Percentiles rank a stretch among this genome's conserved stretches.
These are phyloP conservation scores for Mortierella polycephala DNA, from an alignment of 371 early-diverging fungal genomes.

Conservation along the genomic window DNA sequence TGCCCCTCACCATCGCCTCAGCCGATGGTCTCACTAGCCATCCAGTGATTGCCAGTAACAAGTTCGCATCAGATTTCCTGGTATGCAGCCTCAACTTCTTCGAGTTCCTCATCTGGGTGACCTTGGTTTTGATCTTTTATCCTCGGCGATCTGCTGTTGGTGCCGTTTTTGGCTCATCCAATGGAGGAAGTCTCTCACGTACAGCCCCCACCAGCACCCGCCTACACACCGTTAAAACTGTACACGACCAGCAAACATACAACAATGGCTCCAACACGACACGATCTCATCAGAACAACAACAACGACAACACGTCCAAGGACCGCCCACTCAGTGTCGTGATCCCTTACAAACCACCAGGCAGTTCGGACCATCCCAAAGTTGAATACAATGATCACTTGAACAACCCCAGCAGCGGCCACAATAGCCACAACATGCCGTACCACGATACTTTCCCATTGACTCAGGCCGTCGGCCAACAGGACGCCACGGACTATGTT, in stretches of 20 bases:
- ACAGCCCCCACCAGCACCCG: slow-evolving; percentile 10
- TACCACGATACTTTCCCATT: slow-evolving; percentile 17
- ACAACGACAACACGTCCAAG: not conserved
- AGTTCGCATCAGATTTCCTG: slow-evolving; percentile 33
- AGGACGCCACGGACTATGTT: slow-evolving; percentile 9
- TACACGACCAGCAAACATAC: not conserved
- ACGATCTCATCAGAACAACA: not conserved
- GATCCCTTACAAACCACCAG: slow-evolving; percentile 14
- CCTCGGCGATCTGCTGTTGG: slow-evolving; percentile 33
- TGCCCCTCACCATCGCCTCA: slow-evolving; percentile 22
- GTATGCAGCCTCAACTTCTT: slow-evolving; percentile 34
- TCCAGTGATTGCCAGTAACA: slow-evolving; percentile 27
- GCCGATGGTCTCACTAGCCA: slow-evolving; percentile 17
- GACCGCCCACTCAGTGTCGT: slow-evolving; percentile 6
- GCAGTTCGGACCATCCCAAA: not conserved
- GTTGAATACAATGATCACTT: not conserved
- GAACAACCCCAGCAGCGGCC: not conserved
- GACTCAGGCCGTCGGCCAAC: slow-evolving; percentile 2
- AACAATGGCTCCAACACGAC: no score
- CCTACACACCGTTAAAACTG: not conserved
- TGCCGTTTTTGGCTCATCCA: slow-evolving; percentile 19
- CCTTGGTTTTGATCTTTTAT: slow-evolving; percentile 38
- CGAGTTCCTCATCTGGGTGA: slow-evolving; percentile 28
- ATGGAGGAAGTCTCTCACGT: slow-evolving; percentile 15
- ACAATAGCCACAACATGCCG: not conserved